A percentile compares a stretch with the other conserved stretches of the same genome.
These are phyloP conservation scores for Euphorbia peplus DNA, from an alignment of 345 rosid genomes.

Conservation along the genomic window DNA sequence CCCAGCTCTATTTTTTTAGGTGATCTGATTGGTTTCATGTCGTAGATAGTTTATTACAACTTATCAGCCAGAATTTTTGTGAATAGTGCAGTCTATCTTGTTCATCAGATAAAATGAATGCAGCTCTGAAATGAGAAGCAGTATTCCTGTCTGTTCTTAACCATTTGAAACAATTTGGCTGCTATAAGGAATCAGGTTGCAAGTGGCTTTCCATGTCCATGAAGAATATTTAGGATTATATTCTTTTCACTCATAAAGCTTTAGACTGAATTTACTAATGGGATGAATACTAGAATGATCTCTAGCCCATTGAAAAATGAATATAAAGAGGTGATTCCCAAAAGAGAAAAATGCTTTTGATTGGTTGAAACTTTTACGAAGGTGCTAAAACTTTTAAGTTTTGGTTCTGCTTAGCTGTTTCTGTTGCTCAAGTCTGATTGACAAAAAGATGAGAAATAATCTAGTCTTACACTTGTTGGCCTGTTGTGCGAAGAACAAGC, in stretches of 20 bases:
- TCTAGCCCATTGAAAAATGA: not conserved
- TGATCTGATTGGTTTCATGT: not conserved
- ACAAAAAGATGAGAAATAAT: not conserved
- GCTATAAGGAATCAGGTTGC: not conserved
- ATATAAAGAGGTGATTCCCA: not conserved
- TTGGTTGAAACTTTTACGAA: not conserved
- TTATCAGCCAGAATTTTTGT: not conserved
- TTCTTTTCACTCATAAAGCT: too few relatives aligned
- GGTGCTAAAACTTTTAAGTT: not conserved
- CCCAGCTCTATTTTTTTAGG: not conserved
- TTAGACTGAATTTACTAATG: not conserved
- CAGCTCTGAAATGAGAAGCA: not conserved
- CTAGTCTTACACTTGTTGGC: not conserved
- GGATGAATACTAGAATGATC: not conserved
- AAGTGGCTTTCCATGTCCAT: not conserved
- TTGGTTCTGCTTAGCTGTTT: not conserved
- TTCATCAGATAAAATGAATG: not conserved
- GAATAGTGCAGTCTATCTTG: not conserved
- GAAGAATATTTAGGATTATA: not conserved
- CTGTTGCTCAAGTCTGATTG: not conserved
- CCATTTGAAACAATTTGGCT: not conserved
- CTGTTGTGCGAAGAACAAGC: not conserved
- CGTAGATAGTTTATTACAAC: not conserved
- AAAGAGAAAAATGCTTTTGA: not conserved
- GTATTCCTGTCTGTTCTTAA: not conserved